Percentiles rank a stretch among this genome's conserved stretches.
Conservation (phyloP, 148 eudicot species). For the Silene latifolia region DNA sequence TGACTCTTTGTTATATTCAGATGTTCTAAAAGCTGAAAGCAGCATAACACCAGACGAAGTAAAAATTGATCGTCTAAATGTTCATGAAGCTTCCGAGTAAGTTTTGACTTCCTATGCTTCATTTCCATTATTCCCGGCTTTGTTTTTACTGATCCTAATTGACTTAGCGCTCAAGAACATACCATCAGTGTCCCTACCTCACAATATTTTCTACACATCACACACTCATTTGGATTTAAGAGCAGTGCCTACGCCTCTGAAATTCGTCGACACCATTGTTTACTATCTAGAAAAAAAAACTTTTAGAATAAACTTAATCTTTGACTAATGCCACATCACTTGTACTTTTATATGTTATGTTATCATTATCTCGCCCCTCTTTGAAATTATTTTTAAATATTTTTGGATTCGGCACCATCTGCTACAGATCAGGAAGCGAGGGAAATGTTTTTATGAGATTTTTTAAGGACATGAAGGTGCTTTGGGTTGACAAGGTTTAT, state of each 20-base stretch:
- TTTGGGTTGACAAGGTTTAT: constrained; percentile 60
- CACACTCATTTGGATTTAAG: neutral
- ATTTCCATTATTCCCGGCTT: neutral
- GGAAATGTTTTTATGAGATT: constrained; percentile 42
- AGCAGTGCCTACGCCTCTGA: neutral
- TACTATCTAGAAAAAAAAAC: neutral
- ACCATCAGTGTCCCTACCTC: neutral
- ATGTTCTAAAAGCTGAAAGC: constrained; percentile 31
- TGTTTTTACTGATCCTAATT: neutral
- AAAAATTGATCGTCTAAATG: constrained; percentile 31
- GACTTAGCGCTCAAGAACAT: neutral
- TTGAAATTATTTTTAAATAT: constrained; percentile 5
- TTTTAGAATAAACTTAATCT: too few species aligned
- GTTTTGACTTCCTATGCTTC: constrained; percentile 18
- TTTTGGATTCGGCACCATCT: constrained; percentile 20
- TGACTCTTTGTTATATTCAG: constrained; percentile 21
- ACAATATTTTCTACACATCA: neutral
- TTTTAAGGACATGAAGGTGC: constrained; percentile 62
- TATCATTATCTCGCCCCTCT: neutral
- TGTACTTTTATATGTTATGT: neutral
- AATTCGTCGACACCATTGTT: neutral
- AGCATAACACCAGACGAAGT: constrained; percentile 28
- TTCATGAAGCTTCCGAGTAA: constrained; percentile 39
- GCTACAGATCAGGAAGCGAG: constrained; percentile 34
- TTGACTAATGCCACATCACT: neutral